A percentile compares a stretch with the other conserved stretches of the same genome.
phyloP scores from a whole-genome alignment of 331 rosid genomes.

The Spiraea crenata region DNA sequence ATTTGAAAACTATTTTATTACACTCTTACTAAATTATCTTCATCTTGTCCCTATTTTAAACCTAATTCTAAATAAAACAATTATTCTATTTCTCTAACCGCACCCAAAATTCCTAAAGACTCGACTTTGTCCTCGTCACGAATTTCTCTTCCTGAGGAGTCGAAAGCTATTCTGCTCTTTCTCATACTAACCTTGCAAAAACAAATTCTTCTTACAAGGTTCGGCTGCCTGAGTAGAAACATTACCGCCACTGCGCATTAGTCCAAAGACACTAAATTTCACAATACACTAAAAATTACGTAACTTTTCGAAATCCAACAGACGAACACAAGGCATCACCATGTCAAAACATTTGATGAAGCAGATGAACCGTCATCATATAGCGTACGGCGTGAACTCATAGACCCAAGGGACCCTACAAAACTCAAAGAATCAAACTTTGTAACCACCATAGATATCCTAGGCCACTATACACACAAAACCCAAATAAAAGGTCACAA shows the following conservation, averaged over 20 bases:
- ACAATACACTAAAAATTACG: not conserved
- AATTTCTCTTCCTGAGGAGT: slow-evolving; percentile 39
- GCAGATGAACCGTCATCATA: slow-evolving; percentile 47
- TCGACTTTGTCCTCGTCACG: slow-evolving; percentile 59
- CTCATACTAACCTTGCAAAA: slow-evolving; percentile 68
- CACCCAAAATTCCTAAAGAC: slow-evolving; percentile 41
- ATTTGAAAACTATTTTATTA: too few species aligned
- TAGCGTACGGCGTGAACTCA: slow-evolving; percentile 72
- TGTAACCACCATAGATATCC: not conserved
- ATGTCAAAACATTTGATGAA: slow-evolving; percentile 51
- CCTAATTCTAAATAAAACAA: too few species aligned
- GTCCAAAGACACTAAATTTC: too few species aligned
- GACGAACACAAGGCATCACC: slow-evolving; percentile 48
- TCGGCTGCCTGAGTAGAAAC: slow-evolving; percentile 61
- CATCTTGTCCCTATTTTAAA: too few species aligned
- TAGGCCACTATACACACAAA: not conserved
- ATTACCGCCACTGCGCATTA: slow-evolving; percentile 72
- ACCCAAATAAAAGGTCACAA: slow-evolving; percentile 6
- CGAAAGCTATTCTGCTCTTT: slow-evolving; percentile 42
- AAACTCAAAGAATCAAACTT: slow-evolving; percentile 7
- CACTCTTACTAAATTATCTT: too few species aligned
- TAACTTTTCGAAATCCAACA: not conserved
- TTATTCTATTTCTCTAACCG: too few species aligned
- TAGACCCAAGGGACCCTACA: slow-evolving; percentile 84
- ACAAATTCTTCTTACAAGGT: slow-evolving; percentile 58